Conservation (phyloP, 805 yeast species). For the Saturnispora sekii region DNA sequence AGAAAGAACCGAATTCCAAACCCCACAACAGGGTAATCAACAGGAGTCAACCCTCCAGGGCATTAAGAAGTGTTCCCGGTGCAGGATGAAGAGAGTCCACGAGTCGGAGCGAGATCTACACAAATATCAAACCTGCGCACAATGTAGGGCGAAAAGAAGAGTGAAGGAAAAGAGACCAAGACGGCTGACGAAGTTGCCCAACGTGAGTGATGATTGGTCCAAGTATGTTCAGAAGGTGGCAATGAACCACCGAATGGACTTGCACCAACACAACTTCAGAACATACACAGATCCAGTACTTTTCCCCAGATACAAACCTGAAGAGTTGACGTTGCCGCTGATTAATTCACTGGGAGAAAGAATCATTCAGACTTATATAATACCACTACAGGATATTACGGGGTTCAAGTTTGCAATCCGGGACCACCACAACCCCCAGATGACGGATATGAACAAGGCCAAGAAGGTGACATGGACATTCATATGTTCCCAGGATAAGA, state of each 20-base stretch:
- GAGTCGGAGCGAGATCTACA: slow-evolving; percentile 27
- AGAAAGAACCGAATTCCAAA: background rate
- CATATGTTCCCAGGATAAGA: slow-evolving; percentile 35
- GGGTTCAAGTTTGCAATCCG: slow-evolving; percentile 36
- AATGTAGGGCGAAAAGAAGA: slow-evolving; percentile 32
- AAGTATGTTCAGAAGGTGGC: slow-evolving; percentile 28
- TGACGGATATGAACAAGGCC: slow-evolving; percentile 24
- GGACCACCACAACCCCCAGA: slow-evolving; percentile 32
- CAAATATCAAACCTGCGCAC: slow-evolving; percentile 34
- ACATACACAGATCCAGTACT: slow-evolving; percentile 24
- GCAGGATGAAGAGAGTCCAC: slow-evolving; percentile 30
- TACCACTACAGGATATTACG: slow-evolving; percentile 32
- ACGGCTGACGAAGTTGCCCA: slow-evolving; percentile 26
- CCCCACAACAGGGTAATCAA: background rate
- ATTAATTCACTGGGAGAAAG: slow-evolving; percentile 28
- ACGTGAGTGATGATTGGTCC: slow-evolving; percentile 27
- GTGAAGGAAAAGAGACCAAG: slow-evolving; percentile 25
- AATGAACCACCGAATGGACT: slow-evolving; percentile 27
- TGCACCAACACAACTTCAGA: slow-evolving; percentile 28
- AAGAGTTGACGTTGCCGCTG: slow-evolving; percentile 24
- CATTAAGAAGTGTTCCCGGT: slow-evolving; percentile 34
- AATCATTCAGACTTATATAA: slow-evolving; percentile 28
- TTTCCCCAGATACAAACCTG: slow-evolving; percentile 27
- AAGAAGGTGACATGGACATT: slow-evolving; percentile 36
- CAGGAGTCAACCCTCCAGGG: background rate